Evolutionary conservation across 495 filamentous ascomycete species (phyloP).

Genomic region (Chaetomium cochliodes): DNA sequence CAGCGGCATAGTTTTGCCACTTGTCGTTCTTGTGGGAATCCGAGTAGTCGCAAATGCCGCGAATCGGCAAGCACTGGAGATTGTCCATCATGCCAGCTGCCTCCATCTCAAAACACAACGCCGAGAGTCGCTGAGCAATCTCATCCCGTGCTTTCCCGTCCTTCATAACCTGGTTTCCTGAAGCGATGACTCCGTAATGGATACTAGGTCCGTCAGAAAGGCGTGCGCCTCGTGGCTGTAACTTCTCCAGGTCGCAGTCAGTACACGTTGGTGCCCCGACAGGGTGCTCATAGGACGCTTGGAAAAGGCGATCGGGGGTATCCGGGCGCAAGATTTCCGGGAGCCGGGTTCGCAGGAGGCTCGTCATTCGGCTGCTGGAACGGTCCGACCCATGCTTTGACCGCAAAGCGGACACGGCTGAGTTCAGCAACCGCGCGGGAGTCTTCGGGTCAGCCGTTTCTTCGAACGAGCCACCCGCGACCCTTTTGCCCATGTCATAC

Average conservation of each 20-base stretch:
- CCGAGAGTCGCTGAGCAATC: slow-evolving; percentile 23
- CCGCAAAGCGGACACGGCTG: slow-evolving; percentile 14
- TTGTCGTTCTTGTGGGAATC: slow-evolving; percentile 42
- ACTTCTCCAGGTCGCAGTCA: slow-evolving; percentile 12
- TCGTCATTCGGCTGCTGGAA: slow-evolving; percentile 8
- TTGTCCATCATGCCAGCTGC: slow-evolving; percentile 27
- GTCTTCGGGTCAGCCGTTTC: slow-evolving; percentile 14
- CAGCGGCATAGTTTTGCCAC: slow-evolving; percentile 41
- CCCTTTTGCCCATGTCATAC: slow-evolving; percentile 34
- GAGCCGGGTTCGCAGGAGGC: slow-evolving; percentile 18
- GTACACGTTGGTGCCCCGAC: slow-evolving; percentile 10
- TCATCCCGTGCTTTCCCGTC: slow-evolving; percentile 34
- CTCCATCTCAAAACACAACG: slow-evolving; percentile 36
- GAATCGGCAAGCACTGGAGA: slow-evolving; percentile 37
- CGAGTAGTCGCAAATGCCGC: slow-evolving; percentile 43
- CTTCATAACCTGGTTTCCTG: slow-evolving; percentile 44
- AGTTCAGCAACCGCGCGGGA: slow-evolving; percentile 10
- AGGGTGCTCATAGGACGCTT: slow-evolving; percentile 18
- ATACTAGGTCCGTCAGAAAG: slow-evolving; percentile 17
- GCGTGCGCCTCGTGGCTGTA: slow-evolving; percentile 7
- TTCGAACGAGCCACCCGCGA: slow-evolving; percentile 9
- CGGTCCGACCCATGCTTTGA: slow-evolving; percentile 7
- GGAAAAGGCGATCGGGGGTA: slow-evolving; percentile 12
- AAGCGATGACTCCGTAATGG: slow-evolving; percentile 45
- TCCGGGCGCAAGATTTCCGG: slow-evolving; percentile 8